A percentile compares a stretch with the other conserved stretches of the same genome.
phyloP scores from a whole-genome alignment of 768 basidiomycete species.

The Stropharia rugosoannulata region DNA sequence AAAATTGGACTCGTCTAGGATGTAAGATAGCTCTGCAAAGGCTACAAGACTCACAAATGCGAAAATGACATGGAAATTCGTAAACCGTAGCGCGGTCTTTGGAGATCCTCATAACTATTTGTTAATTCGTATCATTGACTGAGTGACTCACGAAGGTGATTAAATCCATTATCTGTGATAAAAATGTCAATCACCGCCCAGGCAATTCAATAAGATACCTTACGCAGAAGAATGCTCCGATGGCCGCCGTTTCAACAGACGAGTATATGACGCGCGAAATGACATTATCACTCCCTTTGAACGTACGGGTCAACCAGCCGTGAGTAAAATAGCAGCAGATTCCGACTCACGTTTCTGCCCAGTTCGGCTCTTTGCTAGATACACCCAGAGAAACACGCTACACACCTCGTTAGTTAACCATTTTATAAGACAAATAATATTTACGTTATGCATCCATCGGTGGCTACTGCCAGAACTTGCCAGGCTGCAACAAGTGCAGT shows the following conservation, averaged over 20 bases:
- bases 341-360: slow-evolving; percentile 20
- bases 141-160: slow-evolving; percentile 20
- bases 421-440: background rate
- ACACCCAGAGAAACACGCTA: slow-evolving; percentile 24
- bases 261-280: slow-evolving; percentile 25
- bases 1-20: background rate
- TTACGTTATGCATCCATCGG: slow-evolving; percentile 28
- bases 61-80: slow-evolving; percentile 31
- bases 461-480: slow-evolving; percentile 23
- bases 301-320: background rate
- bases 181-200: background rate
- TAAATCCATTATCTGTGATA: slow-evolving; percentile 29
- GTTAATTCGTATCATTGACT: background rate
- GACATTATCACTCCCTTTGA: slow-evolving; percentile 25
- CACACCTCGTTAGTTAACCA: background rate
- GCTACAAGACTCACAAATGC: slow-evolving; percentile 23
- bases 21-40: background rate
- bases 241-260: slow-evolving; percentile 28
- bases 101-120: background rate
- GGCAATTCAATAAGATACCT: slow-evolving; percentile 5
- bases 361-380: slow-evolving; percentile 23
- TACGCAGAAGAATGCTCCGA: slow-evolving; percentile 31
- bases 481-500: slow-evolving; percentile 29
- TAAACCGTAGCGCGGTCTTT: slow-evolving; percentile 20
- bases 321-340: background rate